Base-by-base conservation (phyloP, 768 basidiomycete genomes). In the Mycena sanguinolenta region DNA sequence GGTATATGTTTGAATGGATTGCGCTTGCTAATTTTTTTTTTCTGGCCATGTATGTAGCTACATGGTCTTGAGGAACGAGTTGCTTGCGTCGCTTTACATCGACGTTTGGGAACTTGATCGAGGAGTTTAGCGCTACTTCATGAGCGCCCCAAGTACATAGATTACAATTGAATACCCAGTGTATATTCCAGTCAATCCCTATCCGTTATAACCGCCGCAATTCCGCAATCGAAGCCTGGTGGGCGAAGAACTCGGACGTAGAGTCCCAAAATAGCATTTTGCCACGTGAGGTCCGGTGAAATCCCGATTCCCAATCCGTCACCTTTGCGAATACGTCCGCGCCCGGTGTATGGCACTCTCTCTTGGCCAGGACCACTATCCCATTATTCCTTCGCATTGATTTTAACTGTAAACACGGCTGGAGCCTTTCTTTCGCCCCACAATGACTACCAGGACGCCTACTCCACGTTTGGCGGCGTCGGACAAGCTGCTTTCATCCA, bases 401-500 rank as follows among this genome's bases (percentile, higher is more conserved):
- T 13, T 42, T 17, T 44, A 23, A 30, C 32, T 23, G 7, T 69
- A 66, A 66, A 39, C 34, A 17, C 28, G 53, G 10, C 58, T 14
- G n/a, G 13, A 13, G 17, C 53, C 42, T 46, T 44, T 57, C 49
- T 21, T 46, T 46, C 14, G 8, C 32, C 58, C 52, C 46, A n/a
- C 59, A 38, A 73, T 73, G 72, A 44, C 72, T 21, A 62, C 69
- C 68, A 70, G 52, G 65, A 36, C 72, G 53, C 65, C 62, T 13
- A 46, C 65, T 25, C 57, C 69, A 62, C 65, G 65, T 30, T 44
- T 71, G 49, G 55, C 70, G 14, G 28, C 70, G 17, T 71, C 70
- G 27, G 72, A 73, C 69, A 70, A 61, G 54, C 61, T 73, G 32
- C 72, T 73, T 62, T 58, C 72, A n/a, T 73, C 68, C 44, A 55